Evolutionary conservation across 129 eudicot species (phyloP).

Genomic region (Sambucus nigra): DNA sequence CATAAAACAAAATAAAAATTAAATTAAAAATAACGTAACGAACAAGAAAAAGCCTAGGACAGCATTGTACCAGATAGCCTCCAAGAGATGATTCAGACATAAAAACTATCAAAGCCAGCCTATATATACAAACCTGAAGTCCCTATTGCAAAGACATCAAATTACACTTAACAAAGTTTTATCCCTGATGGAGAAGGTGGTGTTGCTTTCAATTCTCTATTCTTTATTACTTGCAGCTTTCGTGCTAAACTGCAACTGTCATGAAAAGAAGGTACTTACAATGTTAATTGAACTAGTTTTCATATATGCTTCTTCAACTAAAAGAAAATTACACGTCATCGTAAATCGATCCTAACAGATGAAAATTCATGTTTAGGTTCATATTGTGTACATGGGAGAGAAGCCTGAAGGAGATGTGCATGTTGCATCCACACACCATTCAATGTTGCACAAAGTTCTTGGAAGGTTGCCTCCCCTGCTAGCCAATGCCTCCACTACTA

Average conservation of each 20-base stretch:
- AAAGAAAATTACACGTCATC: not conserved
- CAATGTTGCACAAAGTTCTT: slow-evolving; percentile 16
- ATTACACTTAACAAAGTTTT: not conserved
- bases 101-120: not conserved
- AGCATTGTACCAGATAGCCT: too few relatives aligned
- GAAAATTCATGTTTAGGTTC: not conserved
- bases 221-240: slow-evolving; percentile 1
- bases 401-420: slow-evolving; percentile 12
- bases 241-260: slow-evolving; percentile 7
- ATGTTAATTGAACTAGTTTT: not conserved
- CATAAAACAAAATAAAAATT: too few relatives aligned
- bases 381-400: slow-evolving; percentile 33
- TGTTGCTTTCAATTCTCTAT: slow-evolving; percentile 3
- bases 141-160: not conserved
- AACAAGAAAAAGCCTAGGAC: too few relatives aligned
- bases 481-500: not conserved
- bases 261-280: slow-evolving; percentile 2
- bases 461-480: slow-evolving; percentile 13
- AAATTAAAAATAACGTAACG: too few relatives aligned
- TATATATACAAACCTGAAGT: not conserved
- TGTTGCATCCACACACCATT: slow-evolving; percentile 10
- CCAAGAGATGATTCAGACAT: too few relatives aligned
- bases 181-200: not conserved
- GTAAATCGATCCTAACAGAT: not conserved
- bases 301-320: not conserved